Percentiles rank a stretch among this genome's conserved stretches.
Evolutionary conservation across 805 yeast species (phyloP).

Genomic region (Aciculoconidium aculeatum): DNA sequence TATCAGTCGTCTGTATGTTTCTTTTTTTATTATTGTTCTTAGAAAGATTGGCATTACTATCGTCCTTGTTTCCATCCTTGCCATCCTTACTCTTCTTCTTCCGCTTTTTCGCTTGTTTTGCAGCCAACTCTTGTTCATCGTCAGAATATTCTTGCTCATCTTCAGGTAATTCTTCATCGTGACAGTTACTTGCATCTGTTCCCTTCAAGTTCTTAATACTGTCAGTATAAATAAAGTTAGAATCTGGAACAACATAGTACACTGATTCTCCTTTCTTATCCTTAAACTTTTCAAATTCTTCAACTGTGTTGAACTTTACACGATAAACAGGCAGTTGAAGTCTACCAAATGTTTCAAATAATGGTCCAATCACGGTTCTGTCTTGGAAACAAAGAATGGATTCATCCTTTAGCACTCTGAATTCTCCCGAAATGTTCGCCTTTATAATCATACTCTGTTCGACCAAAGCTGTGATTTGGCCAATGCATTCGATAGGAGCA

Average conservation of each 20-base stretch:
- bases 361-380: conserved; percentile 62
- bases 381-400: conserved; percentile 76
- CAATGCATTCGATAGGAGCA: conserved; percentile 68
- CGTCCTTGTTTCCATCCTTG: conserved; percentile 12
- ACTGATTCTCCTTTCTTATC: conserved; percentile 51
- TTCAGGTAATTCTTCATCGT: conserved; percentile 90
- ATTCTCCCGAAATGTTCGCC: conserved; percentile 77
- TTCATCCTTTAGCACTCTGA: conserved; percentile 72
- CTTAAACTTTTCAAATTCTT: conserved; percentile 42
- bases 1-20: conserved; percentile 4
- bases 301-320: conserved; percentile 54
- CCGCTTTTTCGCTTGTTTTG: conserved; percentile 58
- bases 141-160: conserved; percentile 95
- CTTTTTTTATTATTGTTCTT: conserved; percentile 4
- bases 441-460: conserved; percentile 68
- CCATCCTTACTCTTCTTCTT: conserved; percentile 40
- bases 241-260: conserved; percentile 73
- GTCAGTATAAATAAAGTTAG: conserved; percentile 75
- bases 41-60: no score
- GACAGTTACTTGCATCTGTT: conserved; percentile 89
- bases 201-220: conserved; percentile 69
- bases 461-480: conserved; percentile 61
- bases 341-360: conserved; percentile 88
- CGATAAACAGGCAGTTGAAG: conserved; percentile 77
- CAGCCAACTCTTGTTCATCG: conserved; percentile 80